Evolutionary conservation across 2,329 filamentous ascomycete genomes (phyloP), one percentile per base, ranked within the genome.

Genomic region (Fusarium devonianum): DNA sequence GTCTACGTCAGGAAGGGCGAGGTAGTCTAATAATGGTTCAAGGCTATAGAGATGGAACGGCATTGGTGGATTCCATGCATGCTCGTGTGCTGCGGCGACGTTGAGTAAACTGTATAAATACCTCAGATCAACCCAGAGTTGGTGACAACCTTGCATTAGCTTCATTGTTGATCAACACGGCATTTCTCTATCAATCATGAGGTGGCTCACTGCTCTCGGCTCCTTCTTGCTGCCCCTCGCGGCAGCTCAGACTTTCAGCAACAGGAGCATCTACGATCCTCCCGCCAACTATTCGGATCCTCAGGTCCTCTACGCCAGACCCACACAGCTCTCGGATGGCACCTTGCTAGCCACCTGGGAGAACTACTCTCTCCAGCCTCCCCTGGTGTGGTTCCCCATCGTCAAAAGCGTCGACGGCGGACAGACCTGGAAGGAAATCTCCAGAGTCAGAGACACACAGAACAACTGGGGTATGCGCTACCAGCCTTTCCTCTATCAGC

Each of bases 381-480:
- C 81, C 1, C 64, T 72, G 1, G 79, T 82, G 9, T 74, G 73
- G 67, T 85, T 83, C 64, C 83, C 79, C 44, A 78, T 83, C 57
- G 81, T 74, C 62, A 69, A 73, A 53, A 82, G 78, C 28, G 70
- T 63, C n/a, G 81, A 86, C 62, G 70, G 75, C 25, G 83, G 83
- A 10, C 64, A 74, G 41, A 84, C 79, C 2, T 90, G 87, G 87
- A 74, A 75, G 12, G 79, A 87, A 64, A 74, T 88, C 38, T 83
- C 84, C 4, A 77, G 77, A 12, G 82, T 90, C 8, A 73, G 81
- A 11, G 87, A 90, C 65, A 76, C 80, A 37, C 82, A 80, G 21
- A 85, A 88, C 56, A 79, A 79, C 30, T 84, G 81, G 73, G 87
- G 87, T 14, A 67, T 89, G 43, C 79, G 85, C 21, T 89, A 88